Evolutionary conservation across 352 stramenopile genomes (phyloP).

Genomic region (Globisporangium lucens): DNA sequence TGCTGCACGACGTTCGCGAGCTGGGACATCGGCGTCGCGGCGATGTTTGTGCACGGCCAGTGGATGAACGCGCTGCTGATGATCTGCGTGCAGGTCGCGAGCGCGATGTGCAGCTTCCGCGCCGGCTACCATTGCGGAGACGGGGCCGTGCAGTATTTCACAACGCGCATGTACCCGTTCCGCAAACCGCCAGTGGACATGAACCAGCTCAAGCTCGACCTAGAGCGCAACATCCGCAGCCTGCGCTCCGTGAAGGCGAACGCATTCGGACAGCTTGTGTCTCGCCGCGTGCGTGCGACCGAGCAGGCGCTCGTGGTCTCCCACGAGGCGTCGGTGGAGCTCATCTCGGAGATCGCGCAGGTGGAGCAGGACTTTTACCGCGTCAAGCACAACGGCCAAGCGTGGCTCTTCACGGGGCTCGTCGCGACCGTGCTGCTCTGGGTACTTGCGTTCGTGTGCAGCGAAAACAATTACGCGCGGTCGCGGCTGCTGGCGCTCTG

Average conservation of each 20-base stretch:
- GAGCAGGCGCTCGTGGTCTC: constrained; percentile 39
- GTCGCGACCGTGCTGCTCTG: constrained; percentile 36
- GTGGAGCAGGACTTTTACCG: constrained; percentile 47
- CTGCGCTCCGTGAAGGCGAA: constrained; percentile 46
- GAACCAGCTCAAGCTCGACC: constrained; percentile 45
- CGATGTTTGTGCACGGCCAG: constrained; percentile 45
- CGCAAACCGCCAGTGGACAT: constrained; percentile 46
- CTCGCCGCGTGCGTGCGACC: constrained; percentile 36
- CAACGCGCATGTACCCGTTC: constrained; percentile 39
- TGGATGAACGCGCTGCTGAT: constrained; percentile 51
- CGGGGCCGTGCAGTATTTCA: constrained; percentile 39
- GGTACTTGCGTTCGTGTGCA: constrained; percentile 40
- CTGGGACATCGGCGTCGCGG: constrained; percentile 47
- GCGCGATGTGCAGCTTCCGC: constrained; percentile 40
- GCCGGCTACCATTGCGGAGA: constrained; percentile 42
- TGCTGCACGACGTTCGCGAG: constrained; percentile 66
- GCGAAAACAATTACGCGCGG: constrained; percentile 40
- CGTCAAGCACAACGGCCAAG: constrained; percentile 26
- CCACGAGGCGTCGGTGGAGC: constrained; percentile 37
- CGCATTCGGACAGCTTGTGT: constrained; percentile 40
- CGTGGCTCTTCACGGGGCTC: constrained; percentile 26
- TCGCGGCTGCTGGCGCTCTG: constrained; percentile 51
- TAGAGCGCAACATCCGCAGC: constrained; percentile 43
- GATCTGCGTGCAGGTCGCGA: constrained; percentile 45
- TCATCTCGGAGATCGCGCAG: constrained; percentile 42